phyloP scores from a whole-genome alignment of 1,284 basidiomycete genomes.

The Tilletia indica region DNA sequence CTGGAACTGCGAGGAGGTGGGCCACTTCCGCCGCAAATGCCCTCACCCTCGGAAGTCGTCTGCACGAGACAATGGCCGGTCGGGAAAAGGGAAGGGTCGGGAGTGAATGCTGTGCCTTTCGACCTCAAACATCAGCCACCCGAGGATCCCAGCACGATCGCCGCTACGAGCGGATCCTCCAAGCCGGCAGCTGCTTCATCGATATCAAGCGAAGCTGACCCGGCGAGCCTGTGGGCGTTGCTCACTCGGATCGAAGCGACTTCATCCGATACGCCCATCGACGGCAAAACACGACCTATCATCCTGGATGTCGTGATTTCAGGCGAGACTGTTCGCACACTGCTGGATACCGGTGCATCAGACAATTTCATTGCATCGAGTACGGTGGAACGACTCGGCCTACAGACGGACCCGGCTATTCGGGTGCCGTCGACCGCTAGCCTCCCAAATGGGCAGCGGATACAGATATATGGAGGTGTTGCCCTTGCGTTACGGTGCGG shows the following conservation, averaged over 20 bases:
- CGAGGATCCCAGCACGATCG: no score
- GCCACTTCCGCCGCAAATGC: no score
- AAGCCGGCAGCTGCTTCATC: no score
- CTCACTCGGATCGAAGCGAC: no score
- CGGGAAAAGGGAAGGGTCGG: background rate
- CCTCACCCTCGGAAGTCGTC: background rate
- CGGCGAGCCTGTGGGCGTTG: no score
- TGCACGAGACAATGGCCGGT: background rate
- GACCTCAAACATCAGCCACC: background rate
- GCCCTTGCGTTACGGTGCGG: background rate
- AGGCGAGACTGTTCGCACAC: background rate
- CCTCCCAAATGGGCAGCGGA: no score
- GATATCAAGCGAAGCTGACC: no score
- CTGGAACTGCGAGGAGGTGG: no score
- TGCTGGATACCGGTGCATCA: background rate
- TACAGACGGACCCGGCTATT: background rate
- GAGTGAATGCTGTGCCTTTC: background rate
- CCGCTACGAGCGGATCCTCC: background rate
- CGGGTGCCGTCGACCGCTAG: background rate
- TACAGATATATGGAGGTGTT: background rate
- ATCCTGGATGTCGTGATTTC: background rate
- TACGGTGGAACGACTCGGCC: no score
- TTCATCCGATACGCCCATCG: no score
- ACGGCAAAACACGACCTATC: background rate
- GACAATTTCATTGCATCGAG: constrained; percentile 12